Conservation (phyloP, 345 rosid genomes). For the Hibiscus mutabilis region DNA sequence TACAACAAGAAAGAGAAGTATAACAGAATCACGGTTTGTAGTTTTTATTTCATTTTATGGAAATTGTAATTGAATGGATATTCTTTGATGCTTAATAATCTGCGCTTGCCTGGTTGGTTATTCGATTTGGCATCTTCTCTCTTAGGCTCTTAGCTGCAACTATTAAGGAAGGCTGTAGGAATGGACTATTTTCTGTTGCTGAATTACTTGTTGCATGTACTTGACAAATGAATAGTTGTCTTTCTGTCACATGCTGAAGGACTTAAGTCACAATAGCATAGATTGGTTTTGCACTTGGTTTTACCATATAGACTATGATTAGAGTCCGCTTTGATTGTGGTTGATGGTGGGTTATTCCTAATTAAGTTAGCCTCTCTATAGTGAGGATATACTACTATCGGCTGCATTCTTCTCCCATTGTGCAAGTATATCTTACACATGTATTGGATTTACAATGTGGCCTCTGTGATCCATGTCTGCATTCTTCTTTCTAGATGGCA, state of each 20-base stretch:
- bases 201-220: neutral
- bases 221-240: neutral
- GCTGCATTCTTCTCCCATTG: neutral
- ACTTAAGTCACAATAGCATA: neutral
- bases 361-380: neutral
- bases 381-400: neutral
- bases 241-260: neutral
- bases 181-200: neutral
- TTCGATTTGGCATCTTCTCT: neutral
- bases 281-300: conserved; percentile 4
- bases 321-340: neutral
- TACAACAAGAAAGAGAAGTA: conserved; percentile 93
- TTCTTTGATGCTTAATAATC: neutral
- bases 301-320: neutral
- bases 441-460: neutral
- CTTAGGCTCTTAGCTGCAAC: neutral
- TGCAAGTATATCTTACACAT: neutral
- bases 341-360: neutral
- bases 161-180: neutral
- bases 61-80: neutral
- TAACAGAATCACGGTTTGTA: conserved; percentile 74
- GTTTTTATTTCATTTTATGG: conserved; percentile 16
- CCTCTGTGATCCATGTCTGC: conserved; percentile 16
- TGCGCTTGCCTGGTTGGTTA: neutral
- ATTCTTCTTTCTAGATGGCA: conserved; percentile 59